phyloP scores from a whole-genome alignment of 2,329 filamentous ascomycete species.

The Sphaceloma murrayae region DNA sequence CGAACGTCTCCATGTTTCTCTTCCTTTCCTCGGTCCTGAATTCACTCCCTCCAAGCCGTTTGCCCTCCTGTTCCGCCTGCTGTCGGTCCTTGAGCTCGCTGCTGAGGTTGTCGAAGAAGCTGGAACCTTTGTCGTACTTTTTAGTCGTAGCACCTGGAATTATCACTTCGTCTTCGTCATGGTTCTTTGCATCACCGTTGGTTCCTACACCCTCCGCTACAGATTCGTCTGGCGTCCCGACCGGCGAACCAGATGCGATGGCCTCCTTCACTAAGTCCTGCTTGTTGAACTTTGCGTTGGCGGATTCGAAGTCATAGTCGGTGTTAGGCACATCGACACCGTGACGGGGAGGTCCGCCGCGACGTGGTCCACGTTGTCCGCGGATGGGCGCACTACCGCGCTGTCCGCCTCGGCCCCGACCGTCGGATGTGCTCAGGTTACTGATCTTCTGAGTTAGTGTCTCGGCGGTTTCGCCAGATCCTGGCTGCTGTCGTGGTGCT shows the following conservation, averaged over 20 bases:
- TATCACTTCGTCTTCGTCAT: constrained; percentile 35
- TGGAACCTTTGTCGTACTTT: constrained; percentile 76
- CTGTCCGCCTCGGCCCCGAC: constrained; percentile 30
- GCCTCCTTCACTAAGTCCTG: constrained; percentile 82
- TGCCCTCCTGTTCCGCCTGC: constrained; percentile 53
- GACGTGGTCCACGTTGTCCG: constrained; percentile 34
- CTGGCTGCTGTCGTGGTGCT: constrained; percentile 23
- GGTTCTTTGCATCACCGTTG: constrained; percentile 25
- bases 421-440: constrained; percentile 60
- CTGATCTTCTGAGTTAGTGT: constrained; percentile 66
- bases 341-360: constrained; percentile 33
- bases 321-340: constrained; percentile 73
- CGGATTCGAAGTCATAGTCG: constrained; percentile 83
- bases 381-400: constrained; percentile 25
- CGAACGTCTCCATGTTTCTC: constrained; percentile 96
- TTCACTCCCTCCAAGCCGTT: constrained; percentile 59
- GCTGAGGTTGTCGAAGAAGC: constrained; percentile 98
- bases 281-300: constrained; percentile 85
- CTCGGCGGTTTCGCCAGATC: constrained; percentile 46
- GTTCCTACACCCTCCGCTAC: constrained; percentile 39
- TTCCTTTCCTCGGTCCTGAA: constrained; percentile 89
- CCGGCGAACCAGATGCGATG: constrained; percentile 64
- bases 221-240: constrained; percentile 33
- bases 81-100: constrained; percentile 85
- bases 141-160: constrained; percentile 35